These are phyloP conservation scores for Laburnicola sp. DNA, from an alignment of 2,329 filamentous ascomycete genomes.

Conservation along the genomic window DNA sequence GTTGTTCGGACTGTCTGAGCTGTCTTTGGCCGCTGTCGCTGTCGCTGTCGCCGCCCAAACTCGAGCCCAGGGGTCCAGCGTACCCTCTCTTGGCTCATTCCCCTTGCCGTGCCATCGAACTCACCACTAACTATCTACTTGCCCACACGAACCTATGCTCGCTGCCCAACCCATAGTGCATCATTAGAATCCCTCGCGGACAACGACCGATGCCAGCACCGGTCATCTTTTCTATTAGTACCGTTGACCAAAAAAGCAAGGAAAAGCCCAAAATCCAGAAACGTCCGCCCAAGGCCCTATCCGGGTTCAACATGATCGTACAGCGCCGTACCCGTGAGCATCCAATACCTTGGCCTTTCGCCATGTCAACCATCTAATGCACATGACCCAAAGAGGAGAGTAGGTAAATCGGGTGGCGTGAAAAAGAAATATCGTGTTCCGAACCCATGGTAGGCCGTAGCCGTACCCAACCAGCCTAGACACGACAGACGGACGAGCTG, in stretches of 20 bases:
- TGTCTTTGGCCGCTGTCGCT: background rate
- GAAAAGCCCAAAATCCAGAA: conserved; percentile 21
- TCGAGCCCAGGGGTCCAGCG: too few species aligned
- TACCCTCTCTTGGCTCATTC: conserved; percentile 14
- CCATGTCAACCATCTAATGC: conserved; percentile 23
- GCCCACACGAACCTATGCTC: too few species aligned
- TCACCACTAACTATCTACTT: too few species aligned
- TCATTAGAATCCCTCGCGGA: conserved; percentile 29
- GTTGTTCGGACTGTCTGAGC: background rate
- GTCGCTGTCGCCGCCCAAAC: conserved; percentile 22
- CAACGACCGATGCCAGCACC: conserved; percentile 39
- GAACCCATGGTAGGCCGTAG: background rate
- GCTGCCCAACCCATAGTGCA: too few species aligned
- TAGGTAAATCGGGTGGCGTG: conserved; percentile 15
- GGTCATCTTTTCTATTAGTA: conserved; percentile 28
- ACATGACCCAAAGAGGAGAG: conserved; percentile 20
- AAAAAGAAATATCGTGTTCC: conserved; percentile 18
- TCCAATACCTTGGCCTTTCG: conserved; percentile 14
- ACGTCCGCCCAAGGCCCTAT: conserved; percentile 15
- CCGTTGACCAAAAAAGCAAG: conserved; percentile 31
- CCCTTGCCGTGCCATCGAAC: conserved; percentile 16
- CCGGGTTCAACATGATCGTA: conserved; percentile 17
- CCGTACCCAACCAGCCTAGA: too few species aligned
- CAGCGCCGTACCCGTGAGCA: conserved; percentile 6
- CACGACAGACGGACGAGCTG: too few species aligned